Evolutionary conservation across 139 green algal species (phyloP), one percentile per base, ranked within the genome.

Genomic region (Volvox reticuliferus): DNA sequence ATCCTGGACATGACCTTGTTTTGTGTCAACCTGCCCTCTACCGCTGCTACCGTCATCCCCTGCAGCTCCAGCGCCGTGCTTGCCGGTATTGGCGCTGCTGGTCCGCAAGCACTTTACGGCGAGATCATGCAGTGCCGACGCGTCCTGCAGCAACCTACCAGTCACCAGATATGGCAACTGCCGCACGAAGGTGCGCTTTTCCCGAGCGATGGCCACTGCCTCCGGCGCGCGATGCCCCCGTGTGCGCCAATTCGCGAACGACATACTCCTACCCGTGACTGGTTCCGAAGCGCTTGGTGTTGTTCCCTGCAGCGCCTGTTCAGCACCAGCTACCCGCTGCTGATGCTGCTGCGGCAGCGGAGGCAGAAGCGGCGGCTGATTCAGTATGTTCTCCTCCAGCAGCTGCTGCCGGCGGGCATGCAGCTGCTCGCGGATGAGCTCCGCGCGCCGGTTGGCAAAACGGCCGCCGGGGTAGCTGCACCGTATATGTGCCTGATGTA

Each of bases 151-250:
- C 24, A 84, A 81, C 61, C 90, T 78, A 55, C 93, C 69, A 12
- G 87, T 94, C 63, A 92, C 90, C 0, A 96, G 78, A 79, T 97
- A 97, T 0, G 96, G 95, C 75, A 92, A 62, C 79, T 88, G 78
- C 67, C 67, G 76, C 28, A 97, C 91, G 50, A 93, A 97, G 1
- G 69, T 75, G 12, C 96, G 94, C 93, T 98, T 98, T 18, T 93
- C 92, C 30, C 93, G 36, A 6, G 95, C 93, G 14, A 93, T 93
- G 30, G 92, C 95, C 0, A 96, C 32, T 1, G 93, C 94, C 67
- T 97, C 96, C 0, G 96, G 96, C 30, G 93, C 95, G 5, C 95
- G 90, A 44, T 91, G 84, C 0, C 95, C 94, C 14, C 96, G 85
- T 35, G 94, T 87, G 18, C 77, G 84, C 90, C 86, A 84, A 62